Evolutionary conservation across 2,329 filamentous ascomycete species (phyloP), one percentile per base, ranked within the genome.

Genomic region (Aureobasidium namibiae): DNA sequence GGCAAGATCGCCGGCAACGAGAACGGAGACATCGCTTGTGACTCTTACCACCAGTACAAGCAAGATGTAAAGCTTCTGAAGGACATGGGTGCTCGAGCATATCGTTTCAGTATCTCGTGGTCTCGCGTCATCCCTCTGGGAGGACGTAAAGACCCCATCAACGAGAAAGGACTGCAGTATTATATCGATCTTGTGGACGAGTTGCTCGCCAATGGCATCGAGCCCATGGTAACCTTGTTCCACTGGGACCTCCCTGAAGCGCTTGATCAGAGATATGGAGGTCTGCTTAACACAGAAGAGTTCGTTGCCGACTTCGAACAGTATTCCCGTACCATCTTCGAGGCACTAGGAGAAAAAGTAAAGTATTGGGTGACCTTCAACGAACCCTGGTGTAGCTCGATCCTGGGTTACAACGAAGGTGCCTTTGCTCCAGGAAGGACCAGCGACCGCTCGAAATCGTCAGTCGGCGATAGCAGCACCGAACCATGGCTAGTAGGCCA

Each of bases 311-410:
- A 95, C 75, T 95, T 85, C 70, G 86, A 87, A 66, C 77, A 87
- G 74, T 95, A 92, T 69, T 87, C 90, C 10, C 84, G 86, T 62
- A 78, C 90, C 48, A 78, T 90, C 67, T 95, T 91, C 76, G 80
- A 86, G 69, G 82, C 85, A 1, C 79, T 95, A 60, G 81, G 81
- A 50, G 82, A 85, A 57, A 87, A 86, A 72, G 89, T 91, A 68
- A 90, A 90, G 77, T 81, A 89, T 74, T 95, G 90, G 90, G 89
- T 92, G 72, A 94, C 89, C 26, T 90, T 92, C 76, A 94, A 94
- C 72, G 62, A 63, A 77, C 90, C 90, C 3, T 94, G 88, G 85
- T 95, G 89, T 75, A 89, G 84, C 63, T 84, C 87, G 56, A 86
- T 94, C 62, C 80, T 94, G 42, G 90, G 90, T 36, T 94, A 92